Base-by-base conservation (phyloP, 202 grass and related monocot species). In the Schoenoplectus triqueter region DNA sequence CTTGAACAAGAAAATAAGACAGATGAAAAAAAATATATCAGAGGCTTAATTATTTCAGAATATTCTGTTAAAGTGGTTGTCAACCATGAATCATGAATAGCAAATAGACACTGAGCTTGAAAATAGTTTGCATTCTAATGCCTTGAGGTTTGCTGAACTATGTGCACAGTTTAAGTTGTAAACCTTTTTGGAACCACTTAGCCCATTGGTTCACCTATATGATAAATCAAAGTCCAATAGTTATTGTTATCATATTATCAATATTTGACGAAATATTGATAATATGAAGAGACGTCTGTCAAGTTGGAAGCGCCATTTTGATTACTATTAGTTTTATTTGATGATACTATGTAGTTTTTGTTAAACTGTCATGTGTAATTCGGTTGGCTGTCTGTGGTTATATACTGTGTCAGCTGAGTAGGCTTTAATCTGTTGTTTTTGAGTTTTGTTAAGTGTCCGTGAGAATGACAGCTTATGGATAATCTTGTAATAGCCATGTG, bases 1-100 rank as follows among this genome's bases (percentile, higher is more conserved):
- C 44, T 74, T 48, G 19, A 79, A 57, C 39, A 79, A 79, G 31
- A 45, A 79, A 79, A 79, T 78, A 60, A 54, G 74, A 78, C 21
- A 77, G 19, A 76, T 52, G 74, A n/a, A 44, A 42, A 42, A 9
- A n/a, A 60, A 60, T n/a, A 17, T 42, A 10, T 6, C 11, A 40
- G 21, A 2, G 51, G 0, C 31, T 61, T 79, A 39, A 14, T 39
- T 14, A 79, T 61, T 74, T 79, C 39, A 18, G 22, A 14, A 10
- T 42, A 10, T 62, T 62, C 4, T 62, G 0, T 8, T 45, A 61
- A 18, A 40, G 17, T 8, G 47, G 54, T 10, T 7, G 45, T 78
- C 21, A 44, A 60, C 21, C 21, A 78, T 14, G 6, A 77, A 60
- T 20, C 74, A 17, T 10, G 10, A 78, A 41, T 78, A 42, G 52